Base-by-base conservation (phyloP, 192 early-diverging fungal species). In the Coemansia sp. region DNA sequence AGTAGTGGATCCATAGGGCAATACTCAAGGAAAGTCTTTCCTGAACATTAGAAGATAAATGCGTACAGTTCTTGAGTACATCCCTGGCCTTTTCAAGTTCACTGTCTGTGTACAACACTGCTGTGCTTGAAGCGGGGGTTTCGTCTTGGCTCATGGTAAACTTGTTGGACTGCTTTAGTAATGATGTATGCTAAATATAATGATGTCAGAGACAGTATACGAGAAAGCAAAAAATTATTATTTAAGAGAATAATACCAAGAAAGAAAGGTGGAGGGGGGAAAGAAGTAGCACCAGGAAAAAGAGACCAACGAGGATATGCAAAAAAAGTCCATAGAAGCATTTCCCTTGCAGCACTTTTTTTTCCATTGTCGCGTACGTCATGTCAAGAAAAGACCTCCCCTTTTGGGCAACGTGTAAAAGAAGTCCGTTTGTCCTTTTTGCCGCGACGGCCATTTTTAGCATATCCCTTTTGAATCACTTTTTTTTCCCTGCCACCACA, bases 1-100 rank as follows among this genome's bases (percentile, higher is more conserved):
- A 76, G 61, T 71, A 84, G 73, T 84, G 76, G 22, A 84, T 75
- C 81, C 81, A 84, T 51, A 78, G 57, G 12, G 81, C 81, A 36
- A 84, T 76, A 41, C 81, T 73, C 65, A 73, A 73, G 29, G 76
- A 67, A 76, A 78, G 73, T 76, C 73, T 57, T 76, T 27, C 27
- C 27, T 27, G 27, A 27, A 27, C 74, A 55, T 76, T 78, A 36
- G 73, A 73, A n/a, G 76, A 78, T 20, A 75, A 65, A 38, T 67
- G 47, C 49, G 64, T 73, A 44, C 80, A 73, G 36, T 36, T n/a
- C 22, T 78, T 73, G 38, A 84, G 81, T 0, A 73, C 43, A 9
- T 84, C 76, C 33, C 76, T 84, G 38, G 81, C 76, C 44, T 64
- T 51, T 43, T 72, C 71, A n/a, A 78, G 68, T 33, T 84, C 76